A percentile compares a stretch with the other conserved stretches of the same genome.
Conservation (phyloP, 192 early-diverging fungal genomes). For the Gigaspora rosea region DNA sequence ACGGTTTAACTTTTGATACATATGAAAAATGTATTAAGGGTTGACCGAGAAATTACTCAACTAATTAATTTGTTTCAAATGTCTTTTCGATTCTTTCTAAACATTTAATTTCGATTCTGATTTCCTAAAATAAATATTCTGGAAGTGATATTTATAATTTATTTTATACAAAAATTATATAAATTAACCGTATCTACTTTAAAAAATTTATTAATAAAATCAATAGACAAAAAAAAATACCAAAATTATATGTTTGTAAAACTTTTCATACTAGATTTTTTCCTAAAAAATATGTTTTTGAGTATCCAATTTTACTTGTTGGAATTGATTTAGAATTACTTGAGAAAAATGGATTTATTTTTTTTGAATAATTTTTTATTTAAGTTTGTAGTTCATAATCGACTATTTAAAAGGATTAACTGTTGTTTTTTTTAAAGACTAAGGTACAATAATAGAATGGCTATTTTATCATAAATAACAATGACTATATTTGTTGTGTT, state of each 20-base stretch:
- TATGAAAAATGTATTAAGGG: too few species aligned
- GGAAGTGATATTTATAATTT: background rate
- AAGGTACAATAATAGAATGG: slow-evolving; percentile 9
- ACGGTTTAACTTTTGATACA: too few species aligned
- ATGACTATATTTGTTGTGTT: slow-evolving; percentile 31
- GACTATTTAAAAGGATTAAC: background rate
- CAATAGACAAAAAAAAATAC: background rate
- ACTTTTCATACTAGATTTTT: slow-evolving; percentile 51
- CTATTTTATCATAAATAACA: slow-evolving; percentile 11
- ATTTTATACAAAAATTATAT: background rate
- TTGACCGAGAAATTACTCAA: too few species aligned
- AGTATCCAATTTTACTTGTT: slow-evolving; percentile 57
- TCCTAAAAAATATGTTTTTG: slow-evolving; percentile 50
- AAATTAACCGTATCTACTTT: background rate
- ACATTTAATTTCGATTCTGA: background rate
- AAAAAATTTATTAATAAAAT: background rate
- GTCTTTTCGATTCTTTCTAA: too few species aligned
- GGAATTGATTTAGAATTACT: slow-evolving; percentile 34
- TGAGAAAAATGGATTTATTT: slow-evolving; percentile 8
- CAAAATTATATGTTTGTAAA: slow-evolving; percentile 28
- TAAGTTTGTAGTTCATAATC: background rate
- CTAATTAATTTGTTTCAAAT: too few species aligned
- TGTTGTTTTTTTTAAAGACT: background rate
- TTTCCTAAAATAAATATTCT: background rate
- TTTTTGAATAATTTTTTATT: background rate